phyloP scores from a whole-genome alignment of 352 stramenopile species.

The Albugo candida region DNA sequence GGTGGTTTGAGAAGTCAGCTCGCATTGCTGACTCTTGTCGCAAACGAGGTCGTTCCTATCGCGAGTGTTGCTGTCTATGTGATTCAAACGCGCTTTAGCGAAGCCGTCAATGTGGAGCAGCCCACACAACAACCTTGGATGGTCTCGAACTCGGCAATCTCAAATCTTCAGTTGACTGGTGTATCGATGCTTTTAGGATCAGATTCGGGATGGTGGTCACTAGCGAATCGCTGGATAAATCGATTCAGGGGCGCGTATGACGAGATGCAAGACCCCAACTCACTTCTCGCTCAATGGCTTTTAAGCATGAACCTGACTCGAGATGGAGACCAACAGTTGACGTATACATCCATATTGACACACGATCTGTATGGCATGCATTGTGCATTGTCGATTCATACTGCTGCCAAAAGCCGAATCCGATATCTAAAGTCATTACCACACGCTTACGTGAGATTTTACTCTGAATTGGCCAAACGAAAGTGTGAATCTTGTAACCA shows the following conservation, averaged over 20 bases:
- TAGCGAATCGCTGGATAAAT: slow-evolving; percentile 34
- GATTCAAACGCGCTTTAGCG: slow-evolving; percentile 16
- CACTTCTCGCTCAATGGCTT: slow-evolving; percentile 55
- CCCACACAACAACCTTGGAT: slow-evolving; percentile 2
- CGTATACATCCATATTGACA: slow-evolving; percentile 20
- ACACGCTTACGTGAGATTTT: slow-evolving; percentile 67
- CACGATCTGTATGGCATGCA: slow-evolving; percentile 64
- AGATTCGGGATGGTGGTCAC: slow-evolving; percentile 27
- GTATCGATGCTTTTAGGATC: slow-evolving; percentile 20
- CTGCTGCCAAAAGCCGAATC: slow-evolving; percentile 38
- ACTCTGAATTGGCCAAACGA: slow-evolving; percentile 65
- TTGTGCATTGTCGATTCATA: slow-evolving; percentile 51
- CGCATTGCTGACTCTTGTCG: slow-evolving; percentile 43
- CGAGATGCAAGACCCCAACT: slow-evolving; percentile 58
- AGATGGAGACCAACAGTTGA: slow-evolving; percentile 7
- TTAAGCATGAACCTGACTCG: slow-evolving; percentile 23
- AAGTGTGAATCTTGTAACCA: slow-evolving; percentile 51
- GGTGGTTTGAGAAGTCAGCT: too few relatives aligned
- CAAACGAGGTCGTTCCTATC: slow-evolving; percentile 50
- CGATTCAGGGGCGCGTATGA: slow-evolving; percentile 51
- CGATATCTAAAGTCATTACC: slow-evolving; percentile 51
- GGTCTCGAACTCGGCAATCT: slow-evolving; percentile 2
- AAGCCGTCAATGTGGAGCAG: background rate
- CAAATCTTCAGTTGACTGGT: slow-evolving; percentile 43
- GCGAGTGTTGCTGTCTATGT: slow-evolving; percentile 49